Percentiles rank a stretch among this genome's conserved stretches.
Conservation (phyloP, 352 stramenopile genomes). For the Phytophthora litchii region DNA sequence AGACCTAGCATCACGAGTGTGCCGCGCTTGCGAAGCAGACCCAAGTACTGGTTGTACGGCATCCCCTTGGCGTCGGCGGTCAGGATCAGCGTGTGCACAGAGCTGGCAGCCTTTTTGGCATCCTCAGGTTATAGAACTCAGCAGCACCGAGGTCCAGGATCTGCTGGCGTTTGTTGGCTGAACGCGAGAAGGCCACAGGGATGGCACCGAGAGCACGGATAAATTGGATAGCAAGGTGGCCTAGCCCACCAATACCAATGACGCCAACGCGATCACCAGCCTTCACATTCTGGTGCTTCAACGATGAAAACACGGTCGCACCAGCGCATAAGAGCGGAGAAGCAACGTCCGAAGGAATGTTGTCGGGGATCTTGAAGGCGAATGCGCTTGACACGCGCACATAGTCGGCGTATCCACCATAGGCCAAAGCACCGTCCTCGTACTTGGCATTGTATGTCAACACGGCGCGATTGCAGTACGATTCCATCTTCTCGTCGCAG, state of each 20-base stretch:
- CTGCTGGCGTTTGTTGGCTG: constrained; percentile 65
- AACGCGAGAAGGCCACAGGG: constrained; percentile 67
- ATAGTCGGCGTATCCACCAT: constrained; percentile 77
- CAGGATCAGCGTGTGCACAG: constrained; percentile 75
- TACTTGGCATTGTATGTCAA: constrained; percentile 63
- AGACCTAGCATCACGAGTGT: constrained; percentile 74
- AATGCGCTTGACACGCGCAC: constrained; percentile 75
- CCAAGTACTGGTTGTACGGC: constrained; percentile 58
- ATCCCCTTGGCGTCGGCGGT: constrained; percentile 67
- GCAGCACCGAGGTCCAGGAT: constrained; percentile 78
- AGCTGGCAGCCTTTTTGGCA: constrained; percentile 35
- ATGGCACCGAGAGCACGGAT: constrained; percentile 62
- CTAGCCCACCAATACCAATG: constrained; percentile 83
- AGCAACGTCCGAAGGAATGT: constrained; percentile 47
- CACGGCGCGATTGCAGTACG: constrained; percentile 61
- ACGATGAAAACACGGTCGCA: constrained; percentile 80
- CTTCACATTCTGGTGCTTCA: constrained; percentile 64
- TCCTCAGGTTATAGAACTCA: constrained; percentile 61
- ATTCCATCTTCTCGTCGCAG: constrained; percentile 63
- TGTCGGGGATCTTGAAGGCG: constrained; percentile 68
- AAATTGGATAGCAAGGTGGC: constrained; percentile 87
- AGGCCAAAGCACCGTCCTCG: constrained; percentile 48
- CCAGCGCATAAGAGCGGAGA: constrained; percentile 83
- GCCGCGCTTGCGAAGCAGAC: constrained; percentile 60
- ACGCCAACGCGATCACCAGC: constrained; percentile 65